Percentiles rank a stretch among this genome's conserved stretches.
These are phyloP conservation scores for Xerocomus amazonicus DNA, from an alignment of 1,284 basidiomycete species.

Conservation along the genomic window DNA sequence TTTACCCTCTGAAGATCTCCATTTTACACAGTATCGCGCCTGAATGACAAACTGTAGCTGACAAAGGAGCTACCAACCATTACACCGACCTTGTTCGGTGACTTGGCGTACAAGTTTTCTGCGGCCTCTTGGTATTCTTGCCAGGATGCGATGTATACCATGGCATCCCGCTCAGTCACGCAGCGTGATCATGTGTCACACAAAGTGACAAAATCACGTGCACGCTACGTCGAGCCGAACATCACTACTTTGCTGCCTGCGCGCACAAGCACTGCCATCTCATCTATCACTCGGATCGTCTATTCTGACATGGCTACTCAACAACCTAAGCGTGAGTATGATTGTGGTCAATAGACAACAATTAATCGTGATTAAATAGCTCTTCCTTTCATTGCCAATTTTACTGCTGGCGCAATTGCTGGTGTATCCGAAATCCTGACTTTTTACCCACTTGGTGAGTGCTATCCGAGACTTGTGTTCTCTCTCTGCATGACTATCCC, in stretches of 20 bases:
- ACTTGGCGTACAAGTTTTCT: slow-evolving; percentile 73
- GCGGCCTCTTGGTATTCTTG: slow-evolving; percentile 84
- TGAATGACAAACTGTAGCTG: slow-evolving; percentile 32
- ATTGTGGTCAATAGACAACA: no score
- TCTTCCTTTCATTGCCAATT: slow-evolving; percentile 84
- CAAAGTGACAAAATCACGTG: slow-evolving; percentile 22
- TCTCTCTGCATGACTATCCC: not conserved
- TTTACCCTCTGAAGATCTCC: slow-evolving; percentile 76
- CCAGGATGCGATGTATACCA: slow-evolving; percentile 81
- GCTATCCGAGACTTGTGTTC: slow-evolving; percentile 29
- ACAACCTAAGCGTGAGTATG: slow-evolving; percentile 45
- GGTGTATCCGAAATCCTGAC: slow-evolving; percentile 87
- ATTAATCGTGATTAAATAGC: slow-evolving; percentile 41
- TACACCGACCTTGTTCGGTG: slow-evolving; percentile 65
- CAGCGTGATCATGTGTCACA: slow-evolving; percentile 14
- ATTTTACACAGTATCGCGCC: slow-evolving; percentile 88
- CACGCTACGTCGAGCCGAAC: slow-evolving; percentile 3
- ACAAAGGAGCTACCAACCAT: not conserved
- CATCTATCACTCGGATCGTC: not conserved
- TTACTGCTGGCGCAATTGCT: slow-evolving; percentile 88
- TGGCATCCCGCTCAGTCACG: slow-evolving; percentile 22
- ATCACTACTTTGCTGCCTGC: not conserved
- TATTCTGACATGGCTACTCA: slow-evolving; percentile 33
- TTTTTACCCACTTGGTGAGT: slow-evolving; percentile 87
- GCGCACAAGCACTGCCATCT: not conserved